Conservation (phyloP, 208 protist genomes). For the Leishmania martiniquensis region DNA sequence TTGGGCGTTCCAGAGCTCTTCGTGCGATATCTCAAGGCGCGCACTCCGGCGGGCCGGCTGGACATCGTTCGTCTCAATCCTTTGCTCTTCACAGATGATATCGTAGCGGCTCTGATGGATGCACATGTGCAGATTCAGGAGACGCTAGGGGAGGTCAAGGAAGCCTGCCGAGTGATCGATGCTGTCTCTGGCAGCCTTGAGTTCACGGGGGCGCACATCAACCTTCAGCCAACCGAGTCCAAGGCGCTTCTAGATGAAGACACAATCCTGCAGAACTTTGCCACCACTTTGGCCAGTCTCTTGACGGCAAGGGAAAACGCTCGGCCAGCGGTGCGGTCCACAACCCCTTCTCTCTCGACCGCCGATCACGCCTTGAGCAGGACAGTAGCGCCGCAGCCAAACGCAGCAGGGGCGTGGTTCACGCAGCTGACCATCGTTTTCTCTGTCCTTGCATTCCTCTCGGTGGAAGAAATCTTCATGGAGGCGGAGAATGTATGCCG, state of each 20-base stretch:
- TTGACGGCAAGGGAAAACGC: slow-evolving; percentile 21
- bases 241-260: slow-evolving; percentile 49
- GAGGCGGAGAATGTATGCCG: slow-evolving; percentile 67
- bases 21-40: slow-evolving; percentile 35
- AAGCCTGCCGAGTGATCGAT: slow-evolving; percentile 48
- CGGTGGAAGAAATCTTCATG: slow-evolving; percentile 53
- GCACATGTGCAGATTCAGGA: slow-evolving; percentile 35
- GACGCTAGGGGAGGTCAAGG: slow-evolving; percentile 37
- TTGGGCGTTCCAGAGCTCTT: slow-evolving; percentile 32
- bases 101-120: slow-evolving; percentile 47
- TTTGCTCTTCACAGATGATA: slow-evolving; percentile 28
- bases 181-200: slow-evolving; percentile 44
- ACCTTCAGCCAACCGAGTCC: slow-evolving; percentile 40
- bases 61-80: slow-evolving; percentile 25
- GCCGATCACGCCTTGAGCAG: background rate
- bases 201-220: slow-evolving; percentile 29
- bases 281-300: slow-evolving; percentile 35
- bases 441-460: slow-evolving; percentile 64
- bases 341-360: background rate
- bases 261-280: slow-evolving; percentile 52
- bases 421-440: slow-evolving; percentile 48
- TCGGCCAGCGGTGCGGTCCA: background rate
- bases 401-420: slow-evolving; percentile 15
- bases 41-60: background rate
- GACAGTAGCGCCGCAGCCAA: too few species aligned